phyloP scores from a whole-genome alignment of 2,329 filamentous ascomycete genomes.

The Dothistroma septosporum region DNA sequence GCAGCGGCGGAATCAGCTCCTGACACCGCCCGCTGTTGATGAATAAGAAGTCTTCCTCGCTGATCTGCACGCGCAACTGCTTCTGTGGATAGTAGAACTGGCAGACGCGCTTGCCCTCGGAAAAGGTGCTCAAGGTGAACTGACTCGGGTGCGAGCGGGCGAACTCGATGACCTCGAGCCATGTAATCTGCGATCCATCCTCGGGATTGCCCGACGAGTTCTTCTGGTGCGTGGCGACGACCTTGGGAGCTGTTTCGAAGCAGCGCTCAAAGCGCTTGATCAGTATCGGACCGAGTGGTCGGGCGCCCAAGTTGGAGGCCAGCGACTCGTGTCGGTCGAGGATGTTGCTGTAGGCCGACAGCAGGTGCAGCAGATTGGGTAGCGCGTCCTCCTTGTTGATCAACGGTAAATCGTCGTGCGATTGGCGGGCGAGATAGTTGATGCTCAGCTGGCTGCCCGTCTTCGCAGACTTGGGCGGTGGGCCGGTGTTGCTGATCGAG shows the following conservation, averaged over 20 bases:
- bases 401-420: conserved; percentile 58
- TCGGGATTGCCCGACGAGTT: conserved; percentile 34
- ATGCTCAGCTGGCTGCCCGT: conserved; percentile 59
- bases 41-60: conserved; percentile 80
- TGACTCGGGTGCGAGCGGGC: conserved; percentile 75
- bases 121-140: conserved; percentile 66
- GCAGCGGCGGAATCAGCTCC: conserved; percentile 74
- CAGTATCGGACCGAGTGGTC: conserved; percentile 74
- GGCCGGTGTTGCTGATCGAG: conserved; percentile 14
- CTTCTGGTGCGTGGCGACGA: conserved; percentile 54
- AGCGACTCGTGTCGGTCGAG: conserved; percentile 82
- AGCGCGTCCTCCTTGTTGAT: conserved; percentile 66
- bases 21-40: conserved; percentile 80
- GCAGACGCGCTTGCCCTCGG: conserved; percentile 67
- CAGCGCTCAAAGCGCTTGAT: conserved; percentile 81
- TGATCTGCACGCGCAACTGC: conserved; percentile 76
- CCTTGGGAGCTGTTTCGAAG: conserved; percentile 74
- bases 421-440: conserved; percentile 63
- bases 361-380: conserved; percentile 65
- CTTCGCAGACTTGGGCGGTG: conserved; percentile 41
- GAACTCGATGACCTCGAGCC: conserved; percentile 83
- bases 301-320: conserved; percentile 77
- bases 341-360: conserved; percentile 79
- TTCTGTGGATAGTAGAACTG: conserved; percentile 69
- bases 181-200: conserved; percentile 57